Evolutionary conservation across 208 protist genomes (phyloP), one percentile per base, ranked within the genome.

Genomic region (Naegleria fowleri): DNA sequence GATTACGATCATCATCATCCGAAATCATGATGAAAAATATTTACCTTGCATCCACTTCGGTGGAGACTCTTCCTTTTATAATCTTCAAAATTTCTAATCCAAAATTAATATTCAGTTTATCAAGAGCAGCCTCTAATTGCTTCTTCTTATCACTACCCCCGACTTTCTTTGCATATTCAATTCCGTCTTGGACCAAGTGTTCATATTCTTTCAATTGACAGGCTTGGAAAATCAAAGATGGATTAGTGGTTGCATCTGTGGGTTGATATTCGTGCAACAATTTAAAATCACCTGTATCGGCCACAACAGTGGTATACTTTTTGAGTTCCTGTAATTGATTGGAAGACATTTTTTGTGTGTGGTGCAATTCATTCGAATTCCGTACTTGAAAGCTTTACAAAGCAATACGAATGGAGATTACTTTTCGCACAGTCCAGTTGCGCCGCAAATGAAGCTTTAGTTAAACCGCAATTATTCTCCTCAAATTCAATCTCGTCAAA

Each of bases 161-260:
- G 91, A 97, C 95, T 0, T 89, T 91, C 91, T 96, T 97, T n/a
- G 95, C 98, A 92, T 98, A 98, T 79, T 92, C 91, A 89, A 99
- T 95, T 4, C 98, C 97, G 52, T 97, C 96, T 19, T 95, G 91
- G 39, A 98, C 92, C 36, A 99, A 93, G 83, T 95, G 79, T 52
- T 91, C 90, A 93, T 99, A 99, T 93, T 97, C 92, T 52, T 94
- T 92, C 86, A 98, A 92, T 92, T 97, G 93, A 59, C 97, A 95
- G 43, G 98, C 98, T 38, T 93, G 93, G 19, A 97, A 95, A 16
- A 99, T 94, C 22, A 99, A 97, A 52, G 97, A 98, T 41, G 98
- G 98, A 94, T 99, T 99, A 39, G 98, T 99, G 29, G 98, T 99
- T 52, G 97, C 97, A 94, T 99, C 98, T 92, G 97, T 94, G 40